Base-by-base conservation (phyloP, 441 rosid genomes). In the Cnidoscolus chayamansa region DNA sequence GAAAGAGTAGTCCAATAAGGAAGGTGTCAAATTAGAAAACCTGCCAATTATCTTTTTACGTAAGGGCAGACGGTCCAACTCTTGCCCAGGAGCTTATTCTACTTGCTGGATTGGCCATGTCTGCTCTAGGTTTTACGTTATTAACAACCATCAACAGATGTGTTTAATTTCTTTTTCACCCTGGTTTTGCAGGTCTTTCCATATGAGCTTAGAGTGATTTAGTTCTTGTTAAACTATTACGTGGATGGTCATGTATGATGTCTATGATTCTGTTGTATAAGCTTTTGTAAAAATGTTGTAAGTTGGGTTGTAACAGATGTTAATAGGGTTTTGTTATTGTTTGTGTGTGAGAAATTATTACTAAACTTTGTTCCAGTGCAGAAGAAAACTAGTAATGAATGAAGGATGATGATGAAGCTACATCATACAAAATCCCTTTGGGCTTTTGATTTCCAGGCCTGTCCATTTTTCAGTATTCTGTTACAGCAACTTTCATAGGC, bases 121-220 rank as follows among this genome's bases (percentile, higher is more conserved):
- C 70, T 59, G 74, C 69, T 25, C 25, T 25, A 25, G 25, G 25
- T 25, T 25, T 40, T 40, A 3, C 6, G 45, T 40, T 40, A 40
- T 40, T 5, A 40, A 7, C 7, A 40, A 40, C 6, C 45, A 40
- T 40, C 45, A 40, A 40, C 45, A 40, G 4, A 40, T 40, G 5
- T 4, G 4, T 35, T 35, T 35, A 4, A 40, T 40, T 40, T 40
- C 45, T 4, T 40, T 40, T 40, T 4, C 7, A 40, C 45, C 7
- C 7, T 40, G 45, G n/a, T 73, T 37, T 12, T 70, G 85, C 79
- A 82, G 87, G 79, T 74, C 74, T 73, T 55, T 51, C 65, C 56
- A 65, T 65, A 55, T 82, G 78, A 81, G 68, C 55, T 74, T 67
- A 15, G 71, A 10, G 62, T 30, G 64, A 65, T 73, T 25, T 25